Evolutionary conservation across 2,329 filamentous ascomycete genomes (phyloP).

Genomic region (Xylaria sp.): DNA sequence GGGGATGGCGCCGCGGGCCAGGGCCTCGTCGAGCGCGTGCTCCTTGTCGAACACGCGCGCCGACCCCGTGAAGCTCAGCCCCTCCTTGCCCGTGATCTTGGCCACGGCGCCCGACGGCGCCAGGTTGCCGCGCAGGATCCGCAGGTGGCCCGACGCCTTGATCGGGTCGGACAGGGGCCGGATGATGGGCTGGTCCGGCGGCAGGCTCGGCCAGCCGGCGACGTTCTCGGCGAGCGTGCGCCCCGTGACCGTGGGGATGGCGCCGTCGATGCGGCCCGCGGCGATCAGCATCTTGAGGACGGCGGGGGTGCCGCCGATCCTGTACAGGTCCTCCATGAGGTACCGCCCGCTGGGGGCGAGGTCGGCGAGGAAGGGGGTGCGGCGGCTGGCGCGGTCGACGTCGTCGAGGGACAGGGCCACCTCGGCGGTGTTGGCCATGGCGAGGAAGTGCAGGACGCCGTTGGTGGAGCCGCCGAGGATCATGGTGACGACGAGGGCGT

Average conservation of each 20-base stretch:
- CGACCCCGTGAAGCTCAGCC: conserved; percentile 76
- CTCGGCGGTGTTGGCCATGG: conserved; percentile 85
- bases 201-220: conserved; percentile 65
- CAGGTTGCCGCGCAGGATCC: conserved; percentile 84
- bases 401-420: conserved; percentile 80
- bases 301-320: conserved; percentile 73
- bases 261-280: conserved; percentile 69
- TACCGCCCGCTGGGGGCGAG: conserved; percentile 82
- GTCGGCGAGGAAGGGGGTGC: conserved; percentile 84
- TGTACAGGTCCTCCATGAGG: conserved; percentile 78
- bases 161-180: conserved; percentile 71
- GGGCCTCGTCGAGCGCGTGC: conserved; percentile 72
- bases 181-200: conserved; percentile 74
- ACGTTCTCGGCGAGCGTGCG: conserved; percentile 76
- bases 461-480: conserved; percentile 90
- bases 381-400: conserved; percentile 77
- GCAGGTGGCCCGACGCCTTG: conserved; percentile 84
- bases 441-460: conserved; percentile 84
- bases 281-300: conserved; percentile 76
- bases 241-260: conserved; percentile 73
- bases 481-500: conserved; percentile 89
- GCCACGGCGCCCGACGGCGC: conserved; percentile 88
- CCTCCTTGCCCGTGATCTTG: conserved; percentile 97
- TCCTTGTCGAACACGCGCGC: conserved; percentile 89
- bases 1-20: conserved; percentile 67